Evolutionary conservation across 2,329 filamentous ascomycete species (phyloP).

Genomic region (Xylariaceae sp.): DNA sequence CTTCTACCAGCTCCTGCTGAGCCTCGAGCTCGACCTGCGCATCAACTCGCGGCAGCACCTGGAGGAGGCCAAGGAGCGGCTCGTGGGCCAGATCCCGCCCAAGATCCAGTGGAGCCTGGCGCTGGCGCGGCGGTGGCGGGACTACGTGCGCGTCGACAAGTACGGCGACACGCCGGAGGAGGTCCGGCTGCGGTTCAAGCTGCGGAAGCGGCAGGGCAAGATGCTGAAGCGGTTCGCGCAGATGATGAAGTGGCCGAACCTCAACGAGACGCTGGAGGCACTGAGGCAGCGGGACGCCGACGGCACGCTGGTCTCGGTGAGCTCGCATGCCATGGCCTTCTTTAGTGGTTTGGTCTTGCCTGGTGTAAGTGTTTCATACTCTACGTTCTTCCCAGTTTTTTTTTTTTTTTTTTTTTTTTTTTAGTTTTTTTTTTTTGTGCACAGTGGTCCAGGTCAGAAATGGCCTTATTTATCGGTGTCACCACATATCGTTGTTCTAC

Average conservation of each 20-base stretch:
- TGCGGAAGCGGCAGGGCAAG: conserved; percentile 64
- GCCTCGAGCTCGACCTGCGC: conserved; percentile 66
- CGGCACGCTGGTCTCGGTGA: conserved; percentile 53
- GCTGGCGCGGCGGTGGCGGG: conserved; percentile 68
- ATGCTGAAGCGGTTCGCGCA: conserved; percentile 65
- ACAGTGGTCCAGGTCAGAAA: too few relatives aligned
- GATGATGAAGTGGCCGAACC: conserved; percentile 74
- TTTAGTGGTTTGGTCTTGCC: conserved; percentile 71
- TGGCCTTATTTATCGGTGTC: too few relatives aligned
- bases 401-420: too few relatives aligned
- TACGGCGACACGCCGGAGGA: conserved; percentile 50
- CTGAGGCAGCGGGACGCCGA: conserved; percentile 58
- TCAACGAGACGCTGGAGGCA: conserved; percentile 58
- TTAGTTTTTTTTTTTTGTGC: too few relatives aligned
- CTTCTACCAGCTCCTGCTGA: conserved; percentile 73
- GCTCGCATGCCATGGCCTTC: conserved; percentile 72
- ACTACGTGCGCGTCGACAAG: conserved; percentile 63
- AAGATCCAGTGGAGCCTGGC: conserved; percentile 70
- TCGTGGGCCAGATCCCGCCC: conserved; percentile 62
- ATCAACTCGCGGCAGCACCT: conserved; percentile 60
- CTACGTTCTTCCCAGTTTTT: background rate
- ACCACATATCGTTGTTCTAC: too few relatives aligned
- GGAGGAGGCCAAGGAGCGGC: conserved; percentile 60
- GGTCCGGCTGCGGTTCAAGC: conserved; percentile 59
- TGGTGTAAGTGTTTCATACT: conserved; percentile 44